A percentile compares a stretch with the other conserved stretches of the same genome.
These are phyloP conservation scores for Zygosaccharomyces gambellarensis DNA, from an alignment of 805 yeast species.

Conservation along the genomic window DNA sequence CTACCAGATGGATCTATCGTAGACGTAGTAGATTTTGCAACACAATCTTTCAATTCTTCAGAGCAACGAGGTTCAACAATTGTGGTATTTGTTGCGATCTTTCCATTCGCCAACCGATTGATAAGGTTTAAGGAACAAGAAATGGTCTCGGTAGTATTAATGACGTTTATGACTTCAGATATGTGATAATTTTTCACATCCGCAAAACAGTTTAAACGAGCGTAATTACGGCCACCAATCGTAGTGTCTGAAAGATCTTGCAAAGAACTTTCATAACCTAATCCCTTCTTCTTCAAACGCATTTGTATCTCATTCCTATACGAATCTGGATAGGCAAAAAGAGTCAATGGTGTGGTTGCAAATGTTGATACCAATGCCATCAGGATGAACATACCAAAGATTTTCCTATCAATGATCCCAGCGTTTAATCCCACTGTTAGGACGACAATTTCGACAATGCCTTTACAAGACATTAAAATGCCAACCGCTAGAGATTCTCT, in stretches of 20 bases:
- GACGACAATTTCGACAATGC: slow-evolving; percentile 81
- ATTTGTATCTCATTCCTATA: slow-evolving; percentile 49
- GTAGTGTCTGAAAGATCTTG: not conserved
- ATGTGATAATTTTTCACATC: slow-evolving; percentile 21
- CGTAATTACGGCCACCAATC: not conserved
- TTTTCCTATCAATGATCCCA: slow-evolving; percentile 56
- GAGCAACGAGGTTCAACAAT: not conserved
- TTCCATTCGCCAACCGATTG: slow-evolving; percentile 22
- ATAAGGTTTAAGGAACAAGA: slow-evolving; percentile 30
- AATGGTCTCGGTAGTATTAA: slow-evolving; percentile 30
- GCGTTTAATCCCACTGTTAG: slow-evolving; percentile 69
- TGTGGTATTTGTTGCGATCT: not conserved
- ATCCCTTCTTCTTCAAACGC: slow-evolving; percentile 27
- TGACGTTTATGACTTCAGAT: slow-evolving; percentile 19
- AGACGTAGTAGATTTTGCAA: slow-evolving; percentile 21
- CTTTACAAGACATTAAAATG: slow-evolving; percentile 81
- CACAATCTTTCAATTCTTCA: slow-evolving; percentile 6
- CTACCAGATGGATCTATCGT: slow-evolving; percentile 14
- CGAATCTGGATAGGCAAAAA: slow-evolving; percentile 54
- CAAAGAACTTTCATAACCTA: slow-evolving; percentile 29
- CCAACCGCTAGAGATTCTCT: slow-evolving; percentile 76
- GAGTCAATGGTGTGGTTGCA: slow-evolving; percentile 71
- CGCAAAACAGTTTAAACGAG: slow-evolving; percentile 14
- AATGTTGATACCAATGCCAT: slow-evolving; percentile 80
- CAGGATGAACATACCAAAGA: slow-evolving; percentile 74